phyloP scores from a whole-genome alignment of 1,139 yeast genomes.

The Nakaseomyces uthaithaninus region DNA sequence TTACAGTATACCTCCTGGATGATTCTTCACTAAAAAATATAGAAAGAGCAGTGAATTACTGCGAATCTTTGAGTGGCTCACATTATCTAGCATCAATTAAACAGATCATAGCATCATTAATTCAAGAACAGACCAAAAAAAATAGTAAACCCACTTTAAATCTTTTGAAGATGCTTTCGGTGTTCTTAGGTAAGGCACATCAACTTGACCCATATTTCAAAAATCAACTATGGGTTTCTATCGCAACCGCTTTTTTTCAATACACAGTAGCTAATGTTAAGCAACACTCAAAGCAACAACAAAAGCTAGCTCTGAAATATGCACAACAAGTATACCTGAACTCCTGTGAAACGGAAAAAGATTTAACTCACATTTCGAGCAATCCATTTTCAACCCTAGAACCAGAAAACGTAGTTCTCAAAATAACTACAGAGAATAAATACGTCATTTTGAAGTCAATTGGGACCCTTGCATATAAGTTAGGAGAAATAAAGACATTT shows the following conservation, averaged over 20 bases:
- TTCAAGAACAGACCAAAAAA: neutral
- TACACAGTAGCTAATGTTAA: no score
- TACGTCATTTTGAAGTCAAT: conserved; percentile 22
- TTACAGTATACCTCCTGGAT: neutral
- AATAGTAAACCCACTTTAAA: no score
- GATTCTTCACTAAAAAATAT: neutral
- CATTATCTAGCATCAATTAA: neutral
- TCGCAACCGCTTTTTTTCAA: conserved; percentile 22
- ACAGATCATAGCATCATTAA: neutral
- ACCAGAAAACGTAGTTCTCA: conserved; percentile 17
- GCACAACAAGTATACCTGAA: neutral
- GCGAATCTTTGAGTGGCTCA: neutral
- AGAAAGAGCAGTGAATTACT: neutral
- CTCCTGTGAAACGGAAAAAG: neutral
- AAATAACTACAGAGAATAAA: conserved; percentile 18
- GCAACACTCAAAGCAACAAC: neutral
- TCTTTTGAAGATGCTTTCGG: conserved; percentile 19
- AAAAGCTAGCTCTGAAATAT: neutral
- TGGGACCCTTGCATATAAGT: conserved; percentile 17
- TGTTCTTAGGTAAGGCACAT: no score
- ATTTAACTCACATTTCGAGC: conserved; percentile 1
- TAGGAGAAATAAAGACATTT: conserved; percentile 18
- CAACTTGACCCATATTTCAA: conserved; percentile 18
- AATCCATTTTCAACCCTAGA: conserved; percentile 22
- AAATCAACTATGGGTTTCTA: conserved; percentile 19